Evolutionary conservation across 2,329 filamentous ascomycete genomes (phyloP).

Genomic region (Davidsoniella eucalypti): DNA sequence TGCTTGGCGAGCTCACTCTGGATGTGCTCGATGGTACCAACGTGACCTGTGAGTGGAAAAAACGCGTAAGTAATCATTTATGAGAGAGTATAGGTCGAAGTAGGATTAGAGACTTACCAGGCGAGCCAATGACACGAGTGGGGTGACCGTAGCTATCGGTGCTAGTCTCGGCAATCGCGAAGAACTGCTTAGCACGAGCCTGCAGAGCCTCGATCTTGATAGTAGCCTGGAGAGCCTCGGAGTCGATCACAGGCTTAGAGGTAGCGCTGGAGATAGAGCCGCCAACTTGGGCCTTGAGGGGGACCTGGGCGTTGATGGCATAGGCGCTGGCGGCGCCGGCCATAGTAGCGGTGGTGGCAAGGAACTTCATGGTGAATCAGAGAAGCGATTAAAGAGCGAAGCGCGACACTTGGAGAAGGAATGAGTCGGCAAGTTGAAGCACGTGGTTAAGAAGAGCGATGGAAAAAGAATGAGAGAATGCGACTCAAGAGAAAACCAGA

Average conservation of each 20-base stretch:
- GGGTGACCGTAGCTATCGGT: constrained; percentile 48
- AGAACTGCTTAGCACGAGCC: constrained; percentile 43
- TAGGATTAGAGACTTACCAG: constrained; percentile 27
- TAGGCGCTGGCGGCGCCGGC: constrained; percentile 9
- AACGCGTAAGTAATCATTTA: constrained; percentile 1
- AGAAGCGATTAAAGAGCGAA: not conserved
- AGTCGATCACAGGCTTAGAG: constrained; percentile 30
- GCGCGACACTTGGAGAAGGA: not conserved
- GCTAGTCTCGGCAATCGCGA: constrained; percentile 41
- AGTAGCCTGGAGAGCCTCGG: constrained; percentile 36
- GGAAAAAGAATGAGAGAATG: not conserved
- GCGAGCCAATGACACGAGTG: constrained; percentile 53
- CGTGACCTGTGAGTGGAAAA: constrained; percentile 33
- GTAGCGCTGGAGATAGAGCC: constrained; percentile 2
- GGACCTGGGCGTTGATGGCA: constrained; percentile 8
- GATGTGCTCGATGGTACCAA: constrained; percentile 48
- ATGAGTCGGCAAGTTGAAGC: not conserved
- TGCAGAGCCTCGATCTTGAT: constrained; percentile 42
- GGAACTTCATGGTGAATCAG: constrained; percentile 8
- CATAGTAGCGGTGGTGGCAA: constrained; percentile 8
- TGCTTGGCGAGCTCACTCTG: constrained; percentile 35
- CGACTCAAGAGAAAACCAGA: not conserved
- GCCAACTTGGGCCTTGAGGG: not conserved
- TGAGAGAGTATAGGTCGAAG: not conserved
- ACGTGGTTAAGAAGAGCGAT: not conserved